Evolutionary conservation across 208 protist genomes (phyloP), one percentile per base, ranked within the genome.

Genomic region (Acanthamoeba culbertsoni): DNA sequence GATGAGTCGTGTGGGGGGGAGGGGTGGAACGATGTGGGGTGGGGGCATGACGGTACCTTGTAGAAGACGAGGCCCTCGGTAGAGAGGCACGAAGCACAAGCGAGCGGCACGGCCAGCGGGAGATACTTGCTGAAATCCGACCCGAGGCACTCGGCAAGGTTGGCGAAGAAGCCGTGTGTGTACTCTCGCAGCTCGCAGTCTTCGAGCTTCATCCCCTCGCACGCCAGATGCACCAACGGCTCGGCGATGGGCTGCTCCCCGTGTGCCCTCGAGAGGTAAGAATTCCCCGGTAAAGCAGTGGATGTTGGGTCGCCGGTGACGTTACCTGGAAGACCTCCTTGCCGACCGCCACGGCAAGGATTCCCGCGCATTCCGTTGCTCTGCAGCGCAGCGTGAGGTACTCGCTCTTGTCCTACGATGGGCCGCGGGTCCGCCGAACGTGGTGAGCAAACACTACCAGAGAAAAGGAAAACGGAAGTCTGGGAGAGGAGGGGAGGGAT

Each of bases 41-140:
- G 23, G 55, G 63, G 63, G 35, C 23, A 37, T 8, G 18, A 18
- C 48, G 8, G 12, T 8, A 75, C 63, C 63, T 90, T 59, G 37
- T 90, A 90, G 82, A 90, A 90, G 53, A 90, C 55, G 3, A 90
- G 53, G 20, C 82, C 82, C 37, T 90, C 82, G 82, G 59, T 68
- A 53, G 82, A 90, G 51, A 59, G 82, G 37, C 82, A 90, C 31
- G 82, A 90, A 8, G 82, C 82, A 1, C 37, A 63, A 26, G 82
- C 82, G 23, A 90, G 16, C 2, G 46, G 46, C 23, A 90, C 37
- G 35, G 82, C 55, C 23, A 68, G 31, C 33, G 82, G 82, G 37
- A 90, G 55, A 35, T 48, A 90, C 51, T 90, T 68, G 10, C 33
- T 46, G 31, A 90, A 90, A 33, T 90, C 82, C 12, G 45, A 31